Base-by-base conservation (phyloP, 805 yeast genomes). In the Yarrowia deformans region DNA sequence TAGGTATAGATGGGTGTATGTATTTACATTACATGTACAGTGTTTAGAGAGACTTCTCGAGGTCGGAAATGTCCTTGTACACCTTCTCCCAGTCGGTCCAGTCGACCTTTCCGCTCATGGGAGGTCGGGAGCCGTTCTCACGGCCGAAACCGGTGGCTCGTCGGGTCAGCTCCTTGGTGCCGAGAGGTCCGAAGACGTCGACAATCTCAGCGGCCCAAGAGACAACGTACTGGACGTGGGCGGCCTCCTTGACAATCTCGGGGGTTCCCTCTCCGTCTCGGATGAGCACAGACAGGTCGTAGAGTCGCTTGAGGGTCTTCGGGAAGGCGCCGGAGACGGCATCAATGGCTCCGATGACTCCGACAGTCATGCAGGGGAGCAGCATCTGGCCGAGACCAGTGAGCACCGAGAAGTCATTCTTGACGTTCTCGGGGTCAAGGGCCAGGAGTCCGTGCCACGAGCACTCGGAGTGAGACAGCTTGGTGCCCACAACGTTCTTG, bases 291-390 rank as follows among this genome's bases (percentile, higher is more conserved):
- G 82, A 77, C 54, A 75, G 72, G 52, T 80, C 76, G 72, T 76
- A 83, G 48, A 85, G 74, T 63, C 78, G 78, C 63, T 82, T 84
- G 52, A 81, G 81, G 7, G 82, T 76, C 76, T 83, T 83, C 70
- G 88, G 88, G 77, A 80, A 84, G 4, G 84, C 85, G 43, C 85
- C 86, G 49, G 84, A 78, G 40, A 84, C 76, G 8, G 86, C 88
- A 73, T 84, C 87, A 69, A 85, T 81, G 16, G 86, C 80, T 42
- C 87, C 88, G 64, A 78, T 77, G 67, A 80, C 80, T n/a, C 86
- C 86, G 29, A 83, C 80, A 0, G 81, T 69, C 58, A 83, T 76
- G 18, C 81, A 82, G 32, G 88, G 87, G 42, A 84, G 74, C 43
- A 85, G 75, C 49, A 84, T 76, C 73, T 85, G 87, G 37, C 87